Evolutionary conservation across 768 basidiomycete species (phyloP).

Genomic region (Lactifluus volemus): DNA sequence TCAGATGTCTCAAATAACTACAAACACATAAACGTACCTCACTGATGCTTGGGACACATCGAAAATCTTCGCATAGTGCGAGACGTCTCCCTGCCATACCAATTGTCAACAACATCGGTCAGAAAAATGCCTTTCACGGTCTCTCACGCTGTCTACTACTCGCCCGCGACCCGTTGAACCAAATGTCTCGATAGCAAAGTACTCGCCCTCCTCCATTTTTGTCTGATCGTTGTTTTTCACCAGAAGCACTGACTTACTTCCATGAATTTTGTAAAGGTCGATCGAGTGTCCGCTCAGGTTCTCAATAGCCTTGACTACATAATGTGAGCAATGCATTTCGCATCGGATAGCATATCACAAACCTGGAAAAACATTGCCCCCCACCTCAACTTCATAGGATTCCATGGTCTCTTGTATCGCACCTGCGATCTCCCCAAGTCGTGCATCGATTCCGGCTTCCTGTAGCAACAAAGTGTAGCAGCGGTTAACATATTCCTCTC

Average conservation of each 20-base stretch:
- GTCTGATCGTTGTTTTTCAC: conserved; percentile 85
- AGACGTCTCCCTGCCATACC: conserved; percentile 68
- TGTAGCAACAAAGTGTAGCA: conserved; percentile 24
- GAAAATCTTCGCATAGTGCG: conserved; percentile 76
- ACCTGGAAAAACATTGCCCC: conserved; percentile 78
- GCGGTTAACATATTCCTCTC: not conserved
- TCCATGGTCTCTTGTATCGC: conserved; percentile 98
- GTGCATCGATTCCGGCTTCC: conserved; percentile 96
- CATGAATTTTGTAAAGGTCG: conserved; percentile 85
- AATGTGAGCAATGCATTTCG: conserved; percentile 14
- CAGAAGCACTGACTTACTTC: conserved; percentile 83
- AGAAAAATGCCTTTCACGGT: conserved; percentile 13
- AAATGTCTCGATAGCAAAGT: conserved; percentile 98
- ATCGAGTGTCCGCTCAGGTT: conserved; percentile 96
- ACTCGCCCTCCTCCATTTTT: conserved; percentile 99
- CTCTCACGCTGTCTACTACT: conserved; percentile 66
- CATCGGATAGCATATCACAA: conserved; percentile 4
- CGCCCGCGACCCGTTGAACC: conserved; percentile 91
- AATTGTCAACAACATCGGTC: not conserved
- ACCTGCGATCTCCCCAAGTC: conserved; percentile 86
- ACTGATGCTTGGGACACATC: conserved; percentile 68
- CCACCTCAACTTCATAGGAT: conserved; percentile 93
- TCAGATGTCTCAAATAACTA: conserved; percentile 2
- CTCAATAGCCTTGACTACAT: conserved; percentile 80
- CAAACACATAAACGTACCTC: conserved; percentile 36